A percentile compares a stretch with the other conserved stretches of the same genome.
phyloP scores from a whole-genome alignment of 2,329 filamentous ascomycete species.

The Fusarium goolgardi region DNA sequence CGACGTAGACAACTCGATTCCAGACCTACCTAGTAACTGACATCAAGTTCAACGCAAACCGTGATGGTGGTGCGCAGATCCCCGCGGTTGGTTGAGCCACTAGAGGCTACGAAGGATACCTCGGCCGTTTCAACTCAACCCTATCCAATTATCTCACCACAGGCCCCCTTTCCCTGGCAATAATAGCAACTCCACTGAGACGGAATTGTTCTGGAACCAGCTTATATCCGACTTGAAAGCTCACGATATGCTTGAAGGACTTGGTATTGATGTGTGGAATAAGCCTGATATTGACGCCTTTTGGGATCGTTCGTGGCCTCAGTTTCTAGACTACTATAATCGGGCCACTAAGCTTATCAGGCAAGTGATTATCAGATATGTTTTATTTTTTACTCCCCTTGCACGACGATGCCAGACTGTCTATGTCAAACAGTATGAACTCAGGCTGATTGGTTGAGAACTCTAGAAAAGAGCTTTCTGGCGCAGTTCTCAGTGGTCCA shows the following conservation, averaged over 20 bases:
- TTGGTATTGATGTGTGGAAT: not conserved
- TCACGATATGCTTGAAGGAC: not conserved
- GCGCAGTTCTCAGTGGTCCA: not conserved
- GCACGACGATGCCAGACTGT: no score
- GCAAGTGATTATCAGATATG: not conserved
- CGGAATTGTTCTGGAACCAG: not conserved
- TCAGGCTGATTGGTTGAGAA: rapidly evolving
- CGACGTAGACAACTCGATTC: not conserved
- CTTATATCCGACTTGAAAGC: not conserved
- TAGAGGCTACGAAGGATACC: not conserved
- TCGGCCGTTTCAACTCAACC: not conserved
- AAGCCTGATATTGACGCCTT: not conserved
- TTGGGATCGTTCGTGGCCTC: not conserved
- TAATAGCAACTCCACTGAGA: not conserved
- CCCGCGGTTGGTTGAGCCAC: not conserved
- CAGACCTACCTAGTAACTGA: not conserved
- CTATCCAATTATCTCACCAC: not conserved
- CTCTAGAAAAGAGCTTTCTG: not conserved
- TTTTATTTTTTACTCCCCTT: not conserved
- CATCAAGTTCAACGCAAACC: not conserved
- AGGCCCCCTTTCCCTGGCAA: not conserved
- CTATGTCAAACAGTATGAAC: not conserved
- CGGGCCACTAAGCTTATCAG: not conserved
- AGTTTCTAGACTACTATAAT: not conserved
- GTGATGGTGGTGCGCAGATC: not conserved